phyloP scores from a whole-genome alignment of 1,284 basidiomycete species.

The Abortiporus biennis region DNA sequence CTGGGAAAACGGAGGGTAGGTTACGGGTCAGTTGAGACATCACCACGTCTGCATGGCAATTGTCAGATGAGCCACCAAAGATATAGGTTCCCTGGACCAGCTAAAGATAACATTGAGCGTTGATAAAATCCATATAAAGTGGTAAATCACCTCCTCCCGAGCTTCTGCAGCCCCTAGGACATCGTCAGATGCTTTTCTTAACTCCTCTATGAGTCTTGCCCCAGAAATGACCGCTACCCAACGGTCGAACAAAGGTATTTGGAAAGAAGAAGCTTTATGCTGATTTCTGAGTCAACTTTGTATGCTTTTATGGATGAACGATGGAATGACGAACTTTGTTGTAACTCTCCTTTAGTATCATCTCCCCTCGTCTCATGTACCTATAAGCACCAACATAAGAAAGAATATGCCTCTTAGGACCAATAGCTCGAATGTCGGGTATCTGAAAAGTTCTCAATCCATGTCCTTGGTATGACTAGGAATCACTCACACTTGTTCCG shows the following conservation, averaged over 20 bases:
- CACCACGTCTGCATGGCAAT: constrained; percentile 24
- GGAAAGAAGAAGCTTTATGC: constrained; percentile 25
- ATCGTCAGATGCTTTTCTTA: constrained; percentile 27
- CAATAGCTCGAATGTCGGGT: constrained; percentile 9
- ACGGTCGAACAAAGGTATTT: constrained; percentile 22
- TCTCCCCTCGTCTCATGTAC: constrained; percentile 4
- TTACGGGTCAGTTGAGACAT: constrained; percentile 24
- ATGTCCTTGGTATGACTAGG: too few relatives aligned
- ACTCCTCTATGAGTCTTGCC: constrained; percentile 27
- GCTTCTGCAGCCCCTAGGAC: too few relatives aligned
- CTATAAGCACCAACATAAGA: constrained; percentile 11
- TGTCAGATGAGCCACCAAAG: constrained; percentile 19
- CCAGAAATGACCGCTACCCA: constrained; percentile 30
- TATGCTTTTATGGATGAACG: background rate
- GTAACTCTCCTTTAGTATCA: constrained; percentile 13
- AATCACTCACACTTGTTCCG: too few relatives aligned
- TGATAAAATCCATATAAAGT: background rate
- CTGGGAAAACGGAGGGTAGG: constrained; percentile 18
- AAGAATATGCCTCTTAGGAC: constrained; percentile 8
- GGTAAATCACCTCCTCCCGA: too few relatives aligned
- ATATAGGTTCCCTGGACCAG: constrained; percentile 20
- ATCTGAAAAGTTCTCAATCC: too few relatives aligned
- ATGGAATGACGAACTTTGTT: constrained; percentile 8
- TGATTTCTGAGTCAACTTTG: constrained; percentile 3
- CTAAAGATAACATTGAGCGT: constrained; percentile 9